A percentile compares a stretch with the other conserved stretches of the same genome.
phyloP scores from a whole-genome alignment of 129 eudicot genomes.

The Dittrichia graveolens region DNA sequence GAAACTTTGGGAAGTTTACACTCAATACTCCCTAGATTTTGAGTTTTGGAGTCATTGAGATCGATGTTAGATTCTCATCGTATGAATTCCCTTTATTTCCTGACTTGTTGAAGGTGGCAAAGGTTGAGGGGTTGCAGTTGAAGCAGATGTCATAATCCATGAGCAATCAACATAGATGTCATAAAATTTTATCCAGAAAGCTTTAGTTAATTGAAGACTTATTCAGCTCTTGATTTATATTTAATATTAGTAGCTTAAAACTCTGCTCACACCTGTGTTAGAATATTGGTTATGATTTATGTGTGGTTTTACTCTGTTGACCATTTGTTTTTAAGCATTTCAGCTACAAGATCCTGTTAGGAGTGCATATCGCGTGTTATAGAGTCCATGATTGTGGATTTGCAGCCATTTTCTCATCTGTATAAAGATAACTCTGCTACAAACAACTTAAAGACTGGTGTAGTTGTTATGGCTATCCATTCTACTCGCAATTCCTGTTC shows the following conservation, averaged over 20 bases:
- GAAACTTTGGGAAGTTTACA: no score
- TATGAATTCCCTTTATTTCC: no score
- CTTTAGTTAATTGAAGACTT: neutral
- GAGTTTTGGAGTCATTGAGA: no score
- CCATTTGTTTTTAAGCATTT: conserved; percentile 12
- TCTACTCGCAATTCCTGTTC: neutral
- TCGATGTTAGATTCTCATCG: no score
- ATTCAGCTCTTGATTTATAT: neutral
- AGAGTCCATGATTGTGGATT: conserved; percentile 25
- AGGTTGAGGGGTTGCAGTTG: no score
- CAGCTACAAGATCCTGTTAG: conserved; percentile 17
- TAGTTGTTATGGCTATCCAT: conserved; percentile 10
- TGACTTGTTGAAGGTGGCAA: no score
- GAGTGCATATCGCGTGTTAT: conserved; percentile 15
- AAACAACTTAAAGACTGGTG: conserved; percentile 15
- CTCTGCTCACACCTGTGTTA: neutral
- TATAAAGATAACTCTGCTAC: conserved; percentile 14
- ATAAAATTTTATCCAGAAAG: neutral
- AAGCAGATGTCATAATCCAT: no score
- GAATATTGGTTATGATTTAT: neutral
- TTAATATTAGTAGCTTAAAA: conserved; percentile 2
- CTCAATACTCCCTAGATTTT: no score
- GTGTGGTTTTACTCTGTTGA: conserved; percentile 17
- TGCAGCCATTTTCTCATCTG: conserved; percentile 21
- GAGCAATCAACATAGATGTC: no score